Evolutionary conservation across 768 basidiomycete genomes (phyloP).

Genomic region (Clavaria fumosa): DNA sequence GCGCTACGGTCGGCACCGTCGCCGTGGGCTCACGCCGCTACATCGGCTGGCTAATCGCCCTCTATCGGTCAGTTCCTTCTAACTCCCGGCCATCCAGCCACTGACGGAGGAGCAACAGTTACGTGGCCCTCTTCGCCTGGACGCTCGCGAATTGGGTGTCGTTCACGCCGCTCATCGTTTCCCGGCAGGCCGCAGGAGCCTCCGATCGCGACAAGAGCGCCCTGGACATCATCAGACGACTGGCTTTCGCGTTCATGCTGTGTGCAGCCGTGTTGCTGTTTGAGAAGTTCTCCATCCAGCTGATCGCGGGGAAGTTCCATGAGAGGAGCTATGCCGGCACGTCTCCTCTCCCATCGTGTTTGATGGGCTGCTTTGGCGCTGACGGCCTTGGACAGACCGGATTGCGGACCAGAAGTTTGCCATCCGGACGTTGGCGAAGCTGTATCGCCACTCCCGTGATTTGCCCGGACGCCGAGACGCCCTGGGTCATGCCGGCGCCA

Average conservation of each 20-base stretch:
- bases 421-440: constrained; percentile 47
- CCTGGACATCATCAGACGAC: constrained; percentile 40
- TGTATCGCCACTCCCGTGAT: constrained; percentile 70
- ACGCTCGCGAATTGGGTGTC: constrained; percentile 50
- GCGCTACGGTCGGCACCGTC: constrained; percentile 55
- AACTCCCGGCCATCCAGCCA: not conserved
- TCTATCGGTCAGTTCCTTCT: constrained; percentile 35
- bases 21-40: constrained; percentile 59
- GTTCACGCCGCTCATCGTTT: constrained; percentile 52
- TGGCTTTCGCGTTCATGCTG: constrained; percentile 60
- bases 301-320: constrained; percentile 73
- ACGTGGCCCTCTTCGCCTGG: constrained; percentile 59
- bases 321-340: constrained; percentile 54
- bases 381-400: constrained; percentile 34
- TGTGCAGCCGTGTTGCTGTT: constrained; percentile 55
- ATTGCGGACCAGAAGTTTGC: constrained; percentile 75
- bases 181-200: constrained; percentile 20
- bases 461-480: constrained; percentile 54
- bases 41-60: constrained; percentile 59
- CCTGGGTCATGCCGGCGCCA: constrained; percentile 23
- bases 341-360: constrained; percentile 7
- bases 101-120: constrained; percentile 18
- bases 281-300: constrained; percentile 80
- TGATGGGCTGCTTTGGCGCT: not conserved
- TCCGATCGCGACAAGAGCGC: constrained; percentile 22